A percentile compares a stretch with the other conserved stretches of the same genome.
These are phyloP conservation scores for Cladosporium halotolerans DNA, from an alignment of 2,329 filamentous ascomycete genomes.

Conservation along the genomic window DNA sequence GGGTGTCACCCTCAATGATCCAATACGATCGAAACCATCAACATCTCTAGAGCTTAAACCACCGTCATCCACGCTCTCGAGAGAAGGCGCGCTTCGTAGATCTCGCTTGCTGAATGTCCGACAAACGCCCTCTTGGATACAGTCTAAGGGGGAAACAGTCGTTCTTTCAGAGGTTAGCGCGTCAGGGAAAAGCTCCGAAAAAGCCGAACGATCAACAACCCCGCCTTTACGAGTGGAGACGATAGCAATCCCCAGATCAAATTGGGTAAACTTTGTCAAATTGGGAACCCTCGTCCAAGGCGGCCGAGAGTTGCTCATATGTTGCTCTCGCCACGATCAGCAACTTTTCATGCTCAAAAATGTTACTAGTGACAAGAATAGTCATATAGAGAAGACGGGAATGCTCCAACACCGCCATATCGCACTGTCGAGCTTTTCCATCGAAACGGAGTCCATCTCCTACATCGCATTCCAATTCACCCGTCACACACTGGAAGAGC, in stretches of 20 bases:
- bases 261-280: neutral
- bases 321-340: neutral
- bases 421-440: neutral
- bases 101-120: neutral
- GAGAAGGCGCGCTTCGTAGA: neutral
- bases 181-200: neutral
- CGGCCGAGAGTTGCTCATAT: neutral
- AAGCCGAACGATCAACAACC: neutral
- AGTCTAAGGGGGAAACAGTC: neutral
- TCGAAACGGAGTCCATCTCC: neutral
- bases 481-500: neutral
- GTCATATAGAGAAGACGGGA: neutral
- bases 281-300: neutral
- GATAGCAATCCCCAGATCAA: neutral
- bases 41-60: neutral
- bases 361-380: neutral
- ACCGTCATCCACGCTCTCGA: neutral
- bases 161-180: neutral
- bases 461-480: neutral
- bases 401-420: neutral
- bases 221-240: neutral
- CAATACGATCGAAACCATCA: neutral
- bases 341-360: neutral
- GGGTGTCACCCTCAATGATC: neutral
- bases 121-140: neutral